These are phyloP conservation scores for Metschnikowia bowlesiae DNA, from an alignment of 805 yeast species.

Conservation along the genomic window DNA sequence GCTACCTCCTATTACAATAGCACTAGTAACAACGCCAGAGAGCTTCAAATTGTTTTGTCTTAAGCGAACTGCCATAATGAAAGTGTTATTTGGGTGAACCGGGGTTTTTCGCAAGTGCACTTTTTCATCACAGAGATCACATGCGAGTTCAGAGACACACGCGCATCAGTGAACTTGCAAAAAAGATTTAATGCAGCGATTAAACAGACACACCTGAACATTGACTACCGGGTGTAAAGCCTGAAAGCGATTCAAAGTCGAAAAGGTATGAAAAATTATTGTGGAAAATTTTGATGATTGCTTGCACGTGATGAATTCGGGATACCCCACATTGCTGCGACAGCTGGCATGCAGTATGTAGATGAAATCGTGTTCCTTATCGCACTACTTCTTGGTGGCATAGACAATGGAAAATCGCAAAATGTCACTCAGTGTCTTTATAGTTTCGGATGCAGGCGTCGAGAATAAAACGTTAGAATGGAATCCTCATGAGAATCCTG, in stretches of 20 bases:
- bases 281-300: neutral
- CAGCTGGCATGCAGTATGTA: neutral
- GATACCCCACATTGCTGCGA: slow-evolving; percentile 2
- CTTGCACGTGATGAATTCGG: neutral
- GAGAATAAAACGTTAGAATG: neutral
- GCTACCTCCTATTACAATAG: slow-evolving; percentile 40
- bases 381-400: neutral
- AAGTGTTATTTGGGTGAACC: neutral
- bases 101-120: neutral
- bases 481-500: neutral
- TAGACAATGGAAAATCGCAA: neutral
- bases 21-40: slow-evolving; percentile 34
- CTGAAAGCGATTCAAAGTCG: no score
- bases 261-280: neutral
- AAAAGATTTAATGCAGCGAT: neutral
- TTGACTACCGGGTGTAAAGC: no score
- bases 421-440: neutral
- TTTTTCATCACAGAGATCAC: neutral
- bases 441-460: neutral
- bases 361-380: neutral
- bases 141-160: slow-evolving; percentile 1
- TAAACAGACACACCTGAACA: no score
- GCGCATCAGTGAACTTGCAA: neutral
- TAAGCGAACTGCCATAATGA: slow-evolving; percentile 21
- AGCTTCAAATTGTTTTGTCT: slow-evolving; percentile 17